Percentiles rank a stretch among this genome's conserved stretches.
These are phyloP conservation scores for Chlorella vulgaris DNA, from an alignment of 139 green algal genomes.

Conservation along the genomic window DNA sequence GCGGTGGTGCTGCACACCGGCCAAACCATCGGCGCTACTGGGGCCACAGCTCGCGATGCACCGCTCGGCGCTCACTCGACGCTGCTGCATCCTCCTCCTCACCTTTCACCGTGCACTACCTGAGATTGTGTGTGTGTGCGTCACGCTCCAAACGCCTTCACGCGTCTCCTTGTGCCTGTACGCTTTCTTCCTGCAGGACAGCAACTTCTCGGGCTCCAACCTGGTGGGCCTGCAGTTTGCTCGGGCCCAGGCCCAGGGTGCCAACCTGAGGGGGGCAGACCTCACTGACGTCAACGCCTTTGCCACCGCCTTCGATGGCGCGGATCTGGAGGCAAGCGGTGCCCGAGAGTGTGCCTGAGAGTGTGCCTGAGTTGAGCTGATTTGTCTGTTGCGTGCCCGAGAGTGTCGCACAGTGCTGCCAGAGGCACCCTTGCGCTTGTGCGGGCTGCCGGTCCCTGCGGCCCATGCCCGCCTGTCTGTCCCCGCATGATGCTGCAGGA, in stretches of 20 bases:
- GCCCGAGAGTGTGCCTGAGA: no score
- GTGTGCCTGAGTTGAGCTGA: no score
- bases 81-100: no score
- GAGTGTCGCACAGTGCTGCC: neutral
- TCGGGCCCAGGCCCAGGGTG: constrained; percentile 40
- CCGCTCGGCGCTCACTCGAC: no score
- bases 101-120: no score
- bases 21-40: no score
- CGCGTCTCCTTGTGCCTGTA: no score
- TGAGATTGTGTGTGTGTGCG: no score
- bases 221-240: constrained; percentile 60
- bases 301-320: constrained; percentile 55
- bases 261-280: constrained; percentile 46
- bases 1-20: neutral
- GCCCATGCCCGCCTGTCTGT: no score
- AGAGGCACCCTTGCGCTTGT: neutral
- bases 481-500: constrained; percentile 27
- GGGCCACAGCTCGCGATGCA: neutral
- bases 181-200: no score
- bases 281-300: constrained; percentile 63
- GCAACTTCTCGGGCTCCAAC: constrained; percentile 48
- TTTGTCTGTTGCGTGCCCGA: neutral
- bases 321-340: constrained; percentile 47
- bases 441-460: no score
- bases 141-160: no score